phyloP scores from a whole-genome alignment of 306 rosid species.

The Gastrolobium villosum region DNA sequence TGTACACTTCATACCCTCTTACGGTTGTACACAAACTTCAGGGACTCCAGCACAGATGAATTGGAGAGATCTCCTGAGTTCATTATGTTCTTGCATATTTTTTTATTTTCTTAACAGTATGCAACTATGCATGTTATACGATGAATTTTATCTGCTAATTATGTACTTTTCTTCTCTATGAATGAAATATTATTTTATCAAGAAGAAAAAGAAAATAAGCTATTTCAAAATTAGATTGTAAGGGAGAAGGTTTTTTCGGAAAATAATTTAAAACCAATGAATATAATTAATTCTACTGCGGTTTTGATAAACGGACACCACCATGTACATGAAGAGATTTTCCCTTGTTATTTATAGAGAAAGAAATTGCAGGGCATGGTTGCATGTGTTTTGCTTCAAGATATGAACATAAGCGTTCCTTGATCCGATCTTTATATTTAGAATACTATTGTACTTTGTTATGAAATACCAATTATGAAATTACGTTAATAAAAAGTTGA shows the following conservation, averaged over 20 bases:
- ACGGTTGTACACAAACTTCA: too few species aligned
- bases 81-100: conserved; percentile 9
- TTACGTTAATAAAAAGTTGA: not conserved
- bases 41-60: not conserved
- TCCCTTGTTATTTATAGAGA: conserved; percentile 11
- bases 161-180: conserved; percentile 1
- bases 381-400: conserved; percentile 32
- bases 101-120: not conserved
- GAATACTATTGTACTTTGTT: conserved; percentile 12
- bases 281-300: not conserved
- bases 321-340: conserved; percentile 18
- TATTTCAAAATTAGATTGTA: conserved; percentile 7
- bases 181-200: conserved; percentile 2
- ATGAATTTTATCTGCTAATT: not conserved
- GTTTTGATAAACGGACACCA: not conserved
- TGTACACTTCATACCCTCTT: too few species aligned
- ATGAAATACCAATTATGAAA: not conserved
- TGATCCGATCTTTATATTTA: conserved; percentile 13
- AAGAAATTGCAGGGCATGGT: not conserved
- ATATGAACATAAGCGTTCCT: conserved; percentile 24
- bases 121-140: not conserved
- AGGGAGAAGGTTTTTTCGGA: not conserved
- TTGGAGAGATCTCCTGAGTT: not conserved
- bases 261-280: not conserved
- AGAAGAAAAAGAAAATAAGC: conserved; percentile 18